These are phyloP conservation scores for Monosporascus sp. DNA, from an alignment of 2,329 filamentous ascomycete species.

Conservation along the genomic window DNA sequence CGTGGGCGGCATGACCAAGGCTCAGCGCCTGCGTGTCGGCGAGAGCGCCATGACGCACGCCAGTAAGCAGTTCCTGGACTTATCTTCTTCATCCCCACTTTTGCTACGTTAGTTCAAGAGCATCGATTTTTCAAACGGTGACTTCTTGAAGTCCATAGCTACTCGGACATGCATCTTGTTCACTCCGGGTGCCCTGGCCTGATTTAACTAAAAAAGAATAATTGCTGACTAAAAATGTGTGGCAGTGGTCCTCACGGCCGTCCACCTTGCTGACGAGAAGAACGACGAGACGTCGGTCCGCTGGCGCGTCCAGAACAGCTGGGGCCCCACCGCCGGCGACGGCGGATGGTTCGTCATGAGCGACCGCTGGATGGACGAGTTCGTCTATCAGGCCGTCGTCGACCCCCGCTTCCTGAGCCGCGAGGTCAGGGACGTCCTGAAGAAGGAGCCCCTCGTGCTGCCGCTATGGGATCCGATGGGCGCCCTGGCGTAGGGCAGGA, in stretches of 20 bases:
- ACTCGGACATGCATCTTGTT: no score
- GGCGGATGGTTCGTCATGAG: slow-evolving; percentile 89
- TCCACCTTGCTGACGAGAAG: slow-evolving; percentile 62
- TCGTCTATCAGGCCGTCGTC: slow-evolving; percentile 81
- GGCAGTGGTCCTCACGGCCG: slow-evolving; percentile 71
- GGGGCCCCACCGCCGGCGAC: slow-evolving; percentile 64
- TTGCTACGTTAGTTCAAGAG: no score
- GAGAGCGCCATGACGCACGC: slow-evolving; percentile 87
- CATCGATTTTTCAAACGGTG: no score
- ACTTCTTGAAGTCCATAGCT: no score
- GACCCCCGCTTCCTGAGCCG: slow-evolving; percentile 62
- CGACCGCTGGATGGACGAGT: slow-evolving; percentile 74
- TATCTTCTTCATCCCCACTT: no score
- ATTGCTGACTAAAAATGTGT: no score
- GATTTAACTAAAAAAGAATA: no score
- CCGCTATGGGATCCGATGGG: slow-evolving; percentile 81
- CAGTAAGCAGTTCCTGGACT: slow-evolving; percentile 27
- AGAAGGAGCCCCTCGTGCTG: slow-evolving; percentile 63
- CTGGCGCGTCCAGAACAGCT: slow-evolving; percentile 86
- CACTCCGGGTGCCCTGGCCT: no score
- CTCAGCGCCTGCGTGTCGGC: slow-evolving; percentile 64
- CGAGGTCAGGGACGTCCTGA: slow-evolving; percentile 64
- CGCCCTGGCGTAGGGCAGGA: slow-evolving; percentile 49
- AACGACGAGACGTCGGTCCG: slow-evolving; percentile 55
- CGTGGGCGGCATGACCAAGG: slow-evolving; percentile 60